Conservation (phyloP, 2,329 filamentous ascomycete genomes). For the Beauveria scarabaeidicola region DNA sequence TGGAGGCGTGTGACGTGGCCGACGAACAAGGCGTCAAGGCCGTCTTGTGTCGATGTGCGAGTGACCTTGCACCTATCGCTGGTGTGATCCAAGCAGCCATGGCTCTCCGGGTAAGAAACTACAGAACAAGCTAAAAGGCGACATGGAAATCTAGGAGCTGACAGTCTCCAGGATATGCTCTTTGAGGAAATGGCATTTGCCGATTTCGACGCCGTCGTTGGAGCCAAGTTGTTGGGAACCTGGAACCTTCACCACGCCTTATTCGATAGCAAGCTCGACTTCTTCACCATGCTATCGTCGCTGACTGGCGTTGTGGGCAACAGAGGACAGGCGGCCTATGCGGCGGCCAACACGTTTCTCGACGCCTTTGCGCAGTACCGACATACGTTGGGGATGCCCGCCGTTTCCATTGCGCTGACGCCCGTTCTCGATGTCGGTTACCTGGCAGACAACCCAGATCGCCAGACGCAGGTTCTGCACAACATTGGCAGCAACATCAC, state of each 20-base stretch:
- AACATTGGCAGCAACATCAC: slow-evolving; percentile 37
- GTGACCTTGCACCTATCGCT: slow-evolving; percentile 27
- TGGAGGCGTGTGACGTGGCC: slow-evolving; percentile 42
- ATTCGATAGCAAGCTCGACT: slow-evolving; percentile 32
- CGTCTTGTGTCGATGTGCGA: slow-evolving; percentile 16
- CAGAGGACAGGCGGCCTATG: slow-evolving; percentile 44
- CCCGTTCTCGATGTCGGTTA: slow-evolving; percentile 42
- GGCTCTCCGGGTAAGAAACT: slow-evolving; percentile 23
- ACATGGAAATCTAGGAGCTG: no score
- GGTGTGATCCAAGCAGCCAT: slow-evolving; percentile 38
- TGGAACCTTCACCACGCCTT: slow-evolving; percentile 47
- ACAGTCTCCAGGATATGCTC: slow-evolving; percentile 28
- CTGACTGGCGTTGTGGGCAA: slow-evolving; percentile 43
- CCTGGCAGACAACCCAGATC: slow-evolving; percentile 37
- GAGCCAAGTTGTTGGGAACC: slow-evolving; percentile 43
- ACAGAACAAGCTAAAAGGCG: no score
- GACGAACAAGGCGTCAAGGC: slow-evolving; percentile 23
- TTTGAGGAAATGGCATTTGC: slow-evolving; percentile 45
- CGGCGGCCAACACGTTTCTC: slow-evolving; percentile 41
- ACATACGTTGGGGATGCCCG: slow-evolving; percentile 30
- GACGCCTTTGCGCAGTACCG: slow-evolving; percentile 34
- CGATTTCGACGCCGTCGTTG: slow-evolving; percentile 38
- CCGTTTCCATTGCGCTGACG: slow-evolving; percentile 43
- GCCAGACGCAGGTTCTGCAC: slow-evolving; percentile 37
- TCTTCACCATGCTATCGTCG: slow-evolving; percentile 46